These are phyloP conservation scores for Phytophthora quininea DNA, from an alignment of 352 stramenopile genomes.

Conservation along the genomic window DNA sequence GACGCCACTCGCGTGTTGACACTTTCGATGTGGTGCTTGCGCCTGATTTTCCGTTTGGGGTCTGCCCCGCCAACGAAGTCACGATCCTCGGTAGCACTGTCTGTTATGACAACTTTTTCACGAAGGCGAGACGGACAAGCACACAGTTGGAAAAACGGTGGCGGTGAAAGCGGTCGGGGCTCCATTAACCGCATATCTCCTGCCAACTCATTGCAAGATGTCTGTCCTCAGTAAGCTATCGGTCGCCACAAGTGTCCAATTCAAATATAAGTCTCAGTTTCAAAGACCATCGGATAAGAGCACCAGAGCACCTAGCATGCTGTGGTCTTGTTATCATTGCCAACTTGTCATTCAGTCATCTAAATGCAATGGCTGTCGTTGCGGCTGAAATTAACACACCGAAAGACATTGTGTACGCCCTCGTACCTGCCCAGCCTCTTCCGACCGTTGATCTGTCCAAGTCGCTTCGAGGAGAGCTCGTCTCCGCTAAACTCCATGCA, in stretches of 20 bases:
- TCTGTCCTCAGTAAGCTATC: too few species aligned
- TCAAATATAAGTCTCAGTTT: too few species aligned
- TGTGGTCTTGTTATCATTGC: not conserved
- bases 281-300: too few species aligned
- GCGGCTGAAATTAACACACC: not conserved
- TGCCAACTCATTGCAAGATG: not conserved
- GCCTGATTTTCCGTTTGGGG: conserved; percentile 9
- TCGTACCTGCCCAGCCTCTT: conserved; percentile 30
- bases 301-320: too few species aligned
- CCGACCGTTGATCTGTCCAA: conserved; percentile 38
- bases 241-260: too few species aligned
- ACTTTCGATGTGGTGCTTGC: conserved; percentile 13
- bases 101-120: conserved; percentile 36
- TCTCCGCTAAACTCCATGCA: conserved; percentile 22
- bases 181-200: conserved; percentile 8
- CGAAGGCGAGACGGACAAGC: conserved; percentile 1
- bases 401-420: conserved; percentile 20
- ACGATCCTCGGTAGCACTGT: conserved; percentile 32
- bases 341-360: not conserved
- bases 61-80: conserved; percentile 19
- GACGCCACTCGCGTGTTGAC: conserved; percentile 16
- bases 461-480: conserved; percentile 34
- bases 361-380: too few species aligned
- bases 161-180: conserved; percentile 4
- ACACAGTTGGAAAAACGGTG: conserved; percentile 9